A percentile compares a stretch with the other conserved stretches of the same genome.
Conservation (phyloP, 2,329 filamentous ascomycete species). For the Fusarium anthophilum region DNA sequence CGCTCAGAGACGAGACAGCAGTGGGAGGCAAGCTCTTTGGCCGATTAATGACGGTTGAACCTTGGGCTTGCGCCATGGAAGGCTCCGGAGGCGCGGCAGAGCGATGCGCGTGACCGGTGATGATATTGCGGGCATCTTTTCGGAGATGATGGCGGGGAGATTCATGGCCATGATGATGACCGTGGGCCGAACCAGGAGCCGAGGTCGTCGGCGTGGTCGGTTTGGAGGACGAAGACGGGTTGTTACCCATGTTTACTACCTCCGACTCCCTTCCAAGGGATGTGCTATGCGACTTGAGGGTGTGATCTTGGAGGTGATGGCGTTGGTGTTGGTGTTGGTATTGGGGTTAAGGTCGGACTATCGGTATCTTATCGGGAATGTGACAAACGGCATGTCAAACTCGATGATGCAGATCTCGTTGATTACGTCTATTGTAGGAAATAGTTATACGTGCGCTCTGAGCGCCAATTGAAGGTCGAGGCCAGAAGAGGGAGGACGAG, state of each 20-base stretch:
- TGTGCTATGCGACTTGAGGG: background rate
- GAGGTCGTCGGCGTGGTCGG: constrained; percentile 46
- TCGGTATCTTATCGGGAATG: constrained; percentile 31
- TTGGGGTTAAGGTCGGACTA: background rate
- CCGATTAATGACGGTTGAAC: constrained; percentile 61
- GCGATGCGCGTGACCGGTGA: constrained; percentile 65
- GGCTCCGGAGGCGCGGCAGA: constrained; percentile 69
- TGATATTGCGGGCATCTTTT: constrained; percentile 58
- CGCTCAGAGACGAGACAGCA: constrained; percentile 60
- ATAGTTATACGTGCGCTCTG: constrained; percentile 13
- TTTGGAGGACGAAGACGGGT: constrained; percentile 51
- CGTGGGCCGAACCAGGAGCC: constrained; percentile 39
- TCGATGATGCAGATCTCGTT: constrained; percentile 6
- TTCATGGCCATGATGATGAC: constrained; percentile 37
- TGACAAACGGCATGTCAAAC: constrained; percentile 22
- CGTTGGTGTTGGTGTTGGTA: background rate
- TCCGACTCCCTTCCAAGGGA: constrained; percentile 12
- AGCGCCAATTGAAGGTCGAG: constrained; percentile 29
- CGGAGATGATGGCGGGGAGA: constrained; percentile 46
- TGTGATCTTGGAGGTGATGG: background rate
- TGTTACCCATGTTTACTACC: constrained; percentile 49
- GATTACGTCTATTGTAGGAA: background rate
- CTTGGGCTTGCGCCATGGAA: constrained; percentile 68
- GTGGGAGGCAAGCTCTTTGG: constrained; percentile 59
- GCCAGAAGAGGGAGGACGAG: constrained; percentile 7